Base-by-base conservation (phyloP, 495 filamentous ascomycete species). In the Niebla homalea region DNA sequence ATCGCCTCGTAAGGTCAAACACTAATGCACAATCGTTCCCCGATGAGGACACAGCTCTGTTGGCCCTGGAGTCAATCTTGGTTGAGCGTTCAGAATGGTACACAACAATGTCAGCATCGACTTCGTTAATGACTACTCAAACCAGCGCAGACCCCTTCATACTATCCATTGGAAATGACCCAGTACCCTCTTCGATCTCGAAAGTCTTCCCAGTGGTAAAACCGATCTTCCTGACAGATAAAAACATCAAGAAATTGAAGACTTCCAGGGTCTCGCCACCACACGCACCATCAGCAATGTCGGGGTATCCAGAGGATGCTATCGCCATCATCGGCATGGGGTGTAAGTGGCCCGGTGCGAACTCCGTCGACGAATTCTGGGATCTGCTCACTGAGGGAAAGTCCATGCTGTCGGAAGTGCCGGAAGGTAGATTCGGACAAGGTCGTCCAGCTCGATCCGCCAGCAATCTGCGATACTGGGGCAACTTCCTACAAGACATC, bases 401-500 rank as follows among this genome's bases (percentile, higher is more conserved):
- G 26, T 60, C 55, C 0, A 57, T 58, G 60, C 16, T 47, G 26
- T 36, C 32, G 3, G 41, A 54, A n/a, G 39, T 47, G 4, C 61
- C 59, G 10, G 19, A 44, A 26, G 50, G 42, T 15, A 56, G 57
- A 16, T 62, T 62, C 61, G 22, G 57, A 51, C 11, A 49, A 49
- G 2, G 43, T 53, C 39, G 57, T 46, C 6, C 51, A 50, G 8
- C 59, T 64, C 18, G 57, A 53, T 38, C 41, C 3, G 16, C 29
- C 19, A 38, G 20, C 18, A 46, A 36, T 20, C 19, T 39, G 22
- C 26, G 23, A 25, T 51, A 44, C 29, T 72, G 60, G 20, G 74
- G 67, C 0, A 73, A 74, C 41, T 75, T 76, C 39, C 43, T 78
- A 4, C 46, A 56, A 11, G 63, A 70, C 23, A 50, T 56, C 10